Conservation (phyloP, 331 rosid genomes). For the Pyracantha coccinea region DNA sequence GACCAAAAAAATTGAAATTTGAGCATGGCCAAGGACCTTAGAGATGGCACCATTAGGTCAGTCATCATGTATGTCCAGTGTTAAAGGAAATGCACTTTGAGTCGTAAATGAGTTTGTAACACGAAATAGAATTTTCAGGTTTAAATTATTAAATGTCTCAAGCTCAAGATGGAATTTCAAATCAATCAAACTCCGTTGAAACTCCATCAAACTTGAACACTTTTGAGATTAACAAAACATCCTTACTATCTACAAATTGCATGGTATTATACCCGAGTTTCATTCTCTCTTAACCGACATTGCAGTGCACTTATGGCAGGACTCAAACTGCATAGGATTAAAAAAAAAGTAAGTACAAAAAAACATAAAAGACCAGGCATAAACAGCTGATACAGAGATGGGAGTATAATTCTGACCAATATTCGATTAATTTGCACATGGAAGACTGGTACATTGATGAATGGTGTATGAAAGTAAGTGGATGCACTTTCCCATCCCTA, state of each 20-base stretch:
- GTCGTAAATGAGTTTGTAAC: not conserved
- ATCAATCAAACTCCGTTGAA: not conserved
- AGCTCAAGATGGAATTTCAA: not conserved
- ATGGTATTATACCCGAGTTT: constrained; percentile 64
- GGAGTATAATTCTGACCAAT: constrained; percentile 59
- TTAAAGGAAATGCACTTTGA: not conserved
- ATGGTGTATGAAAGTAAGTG: constrained; percentile 85
- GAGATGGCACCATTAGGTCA: not conserved
- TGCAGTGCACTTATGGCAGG: constrained; percentile 88
- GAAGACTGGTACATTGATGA: constrained; percentile 97
- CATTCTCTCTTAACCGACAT: constrained; percentile 81
- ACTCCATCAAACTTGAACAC: constrained; percentile 1
- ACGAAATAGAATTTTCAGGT: not conserved
- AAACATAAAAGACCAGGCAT: not conserved
- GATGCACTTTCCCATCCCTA: constrained; percentile 87
- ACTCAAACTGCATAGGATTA: constrained; percentile 64
- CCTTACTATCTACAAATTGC: constrained; percentile 14
- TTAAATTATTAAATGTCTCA: not conserved
- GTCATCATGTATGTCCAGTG: not conserved
- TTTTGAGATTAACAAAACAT: not conserved
- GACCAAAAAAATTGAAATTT: not conserved
- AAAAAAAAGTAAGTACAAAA: constrained; percentile 12
- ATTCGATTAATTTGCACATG: constrained; percentile 92
- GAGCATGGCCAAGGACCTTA: not conserved
- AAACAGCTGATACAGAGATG: constrained; percentile 3